Conservation (phyloP, 2,329 filamentous ascomycete species). For the Plenodomus lindquistii region DNA sequence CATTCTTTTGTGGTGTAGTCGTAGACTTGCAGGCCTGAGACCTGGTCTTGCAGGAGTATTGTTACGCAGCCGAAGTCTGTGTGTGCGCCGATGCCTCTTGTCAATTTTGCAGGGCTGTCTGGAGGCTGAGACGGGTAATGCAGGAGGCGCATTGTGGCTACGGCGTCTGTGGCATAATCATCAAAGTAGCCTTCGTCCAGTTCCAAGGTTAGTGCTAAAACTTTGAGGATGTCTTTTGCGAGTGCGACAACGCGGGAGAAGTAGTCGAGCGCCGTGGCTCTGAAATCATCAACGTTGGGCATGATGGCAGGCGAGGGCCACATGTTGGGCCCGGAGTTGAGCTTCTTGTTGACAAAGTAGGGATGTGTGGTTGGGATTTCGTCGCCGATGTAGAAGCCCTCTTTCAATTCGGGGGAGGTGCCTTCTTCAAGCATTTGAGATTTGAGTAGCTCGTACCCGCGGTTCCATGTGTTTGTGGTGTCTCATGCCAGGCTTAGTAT, state of each 20-base stretch:
- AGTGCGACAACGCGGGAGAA: constrained; percentile 46
- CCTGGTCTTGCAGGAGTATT: constrained; percentile 48
- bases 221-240: constrained; percentile 48
- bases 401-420: constrained; percentile 50
- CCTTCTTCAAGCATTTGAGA: constrained; percentile 50
- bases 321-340: constrained; percentile 48
- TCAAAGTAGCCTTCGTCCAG: constrained; percentile 46
- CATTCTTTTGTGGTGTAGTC: constrained; percentile 70
- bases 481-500: too few species aligned
- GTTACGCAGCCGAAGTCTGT: constrained; percentile 51
- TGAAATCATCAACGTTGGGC: constrained; percentile 38
- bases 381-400: constrained; percentile 49
- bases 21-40: constrained; percentile 74
- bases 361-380: constrained; percentile 47
- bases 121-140: constrained; percentile 49
- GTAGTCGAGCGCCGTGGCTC: constrained; percentile 46
- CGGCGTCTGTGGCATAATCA: constrained; percentile 40
- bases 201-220: constrained; percentile 48
- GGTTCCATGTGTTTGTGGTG: constrained; percentile 45
- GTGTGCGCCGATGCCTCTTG: constrained; percentile 49
- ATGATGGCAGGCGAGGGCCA: constrained; percentile 38
- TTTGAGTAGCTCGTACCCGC: constrained; percentile 50
- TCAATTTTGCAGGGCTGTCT: constrained; percentile 42
- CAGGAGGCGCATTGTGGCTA: constrained; percentile 50
- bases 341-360: constrained; percentile 44